Base-by-base conservation (phyloP, 345 rosid species). In the Melaleuca quinquenervia region DNA sequence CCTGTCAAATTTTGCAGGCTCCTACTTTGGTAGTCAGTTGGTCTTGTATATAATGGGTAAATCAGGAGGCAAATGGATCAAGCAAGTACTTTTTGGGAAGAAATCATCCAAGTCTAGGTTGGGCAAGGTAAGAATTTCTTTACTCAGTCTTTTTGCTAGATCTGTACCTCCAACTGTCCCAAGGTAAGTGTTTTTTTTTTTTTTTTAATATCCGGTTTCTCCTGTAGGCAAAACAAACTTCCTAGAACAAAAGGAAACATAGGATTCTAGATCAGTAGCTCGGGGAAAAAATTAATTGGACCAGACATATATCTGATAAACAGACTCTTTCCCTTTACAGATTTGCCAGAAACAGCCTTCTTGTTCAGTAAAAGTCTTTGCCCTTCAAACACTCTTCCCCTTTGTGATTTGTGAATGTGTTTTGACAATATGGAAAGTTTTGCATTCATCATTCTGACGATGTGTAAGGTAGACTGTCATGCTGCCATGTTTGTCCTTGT, bases 11-110 rank as follows among this genome's bases (percentile, higher is more conserved):
- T 70, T 36, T 70, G 80, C 80, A 70, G 80, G 48, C 26, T 36
- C 5, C 48, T 8, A 7, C 48, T 2, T 70, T 32, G 80, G 14
- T 70, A 9, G 26, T 36, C 26, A 18, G 7, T 70, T 18, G 80
- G 80, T 18, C 48, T 51, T 83, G 55, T 83, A 55, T 29, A 20
- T 60, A 50, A 83, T 83, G 84, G 84, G 84, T 36, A 83, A 83
- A 44, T 83, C 84, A 52, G 84, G 84, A 44, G 84, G 60, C 26
- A 83, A 83, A 83, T 83, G 84, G 84, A 83, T 83, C 84, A 83
- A 10, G 84, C 55, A 41, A 27, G 55, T 83, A 15, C 84, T 83
- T 3, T 83, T 83, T 6, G 62, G 84, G 62, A 83, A 83, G 60
- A 83, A 83, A 83, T 83, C 84, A 32, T 52, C 84, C 55, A 83